Percentiles rank a stretch among this genome's conserved stretches.
phyloP scores from a whole-genome alignment of 1,284 basidiomycete species.

The Puccinia horiana region DNA sequence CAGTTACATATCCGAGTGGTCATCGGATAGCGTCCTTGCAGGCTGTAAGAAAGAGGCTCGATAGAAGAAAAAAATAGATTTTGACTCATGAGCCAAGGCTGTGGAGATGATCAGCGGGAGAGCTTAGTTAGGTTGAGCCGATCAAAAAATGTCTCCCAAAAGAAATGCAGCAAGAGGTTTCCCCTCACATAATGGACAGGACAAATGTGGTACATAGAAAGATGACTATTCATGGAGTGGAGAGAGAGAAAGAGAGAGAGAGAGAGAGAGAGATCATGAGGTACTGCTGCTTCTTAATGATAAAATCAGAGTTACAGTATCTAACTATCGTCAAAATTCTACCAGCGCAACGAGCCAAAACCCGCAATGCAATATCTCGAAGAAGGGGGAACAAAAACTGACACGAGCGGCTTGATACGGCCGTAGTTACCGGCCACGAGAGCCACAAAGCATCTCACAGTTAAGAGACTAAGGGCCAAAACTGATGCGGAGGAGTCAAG shows the following conservation, averaged over 20 bases:
- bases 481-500: background rate
- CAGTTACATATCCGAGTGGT: background rate
- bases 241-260: background rate
- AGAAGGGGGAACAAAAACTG: background rate
- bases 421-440: background rate
- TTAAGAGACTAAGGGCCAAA: background rate
- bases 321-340: constrained; percentile 2
- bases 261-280: constrained; percentile 8
- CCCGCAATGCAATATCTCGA: background rate
- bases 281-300: background rate
- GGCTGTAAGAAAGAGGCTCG: background rate
- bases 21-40: background rate
- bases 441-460: background rate
- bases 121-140: background rate
- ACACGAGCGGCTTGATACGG: background rate
- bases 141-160: constrained; percentile 6
- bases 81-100: constrained; percentile 1
- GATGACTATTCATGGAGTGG: background rate
- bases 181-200: background rate
- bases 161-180: constrained; percentile 10
- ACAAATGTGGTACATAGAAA: background rate
- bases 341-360: background rate
- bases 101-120: constrained; percentile 9
- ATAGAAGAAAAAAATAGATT: background rate
- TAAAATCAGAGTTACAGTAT: background rate